These are phyloP conservation scores for Leucosporidium creatinivorum DNA, from an alignment of 768 basidiomycete species.

Conservation along the genomic window DNA sequence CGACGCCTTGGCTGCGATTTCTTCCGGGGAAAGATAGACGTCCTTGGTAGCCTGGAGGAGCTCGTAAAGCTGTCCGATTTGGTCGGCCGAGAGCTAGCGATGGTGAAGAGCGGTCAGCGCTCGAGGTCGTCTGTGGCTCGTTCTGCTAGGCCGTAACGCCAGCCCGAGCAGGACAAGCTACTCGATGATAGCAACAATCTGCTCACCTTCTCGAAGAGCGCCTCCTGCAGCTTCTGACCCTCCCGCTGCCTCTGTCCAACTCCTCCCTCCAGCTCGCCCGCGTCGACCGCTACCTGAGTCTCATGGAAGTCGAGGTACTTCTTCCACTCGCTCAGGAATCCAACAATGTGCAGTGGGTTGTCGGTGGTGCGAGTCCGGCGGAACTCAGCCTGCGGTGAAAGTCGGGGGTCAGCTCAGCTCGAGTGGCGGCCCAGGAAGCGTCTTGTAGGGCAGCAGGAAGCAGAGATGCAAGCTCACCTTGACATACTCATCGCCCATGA, in stretches of 20 bases:
- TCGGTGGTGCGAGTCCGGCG: conserved; percentile 66
- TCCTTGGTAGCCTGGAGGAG: conserved; percentile 85
- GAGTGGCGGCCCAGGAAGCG: neutral
- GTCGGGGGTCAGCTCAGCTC: conserved; percentile 14
- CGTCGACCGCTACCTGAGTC: neutral
- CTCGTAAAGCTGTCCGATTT: conserved; percentile 88
- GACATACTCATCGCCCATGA: conserved; percentile 75
- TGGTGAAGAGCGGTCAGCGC: conserved; percentile 6
- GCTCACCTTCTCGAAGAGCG: conserved; percentile 44
- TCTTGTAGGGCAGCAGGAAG: conserved; percentile 35
- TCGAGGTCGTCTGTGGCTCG: neutral
- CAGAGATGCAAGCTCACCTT: conserved; percentile 44
- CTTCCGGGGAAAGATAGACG: conserved; percentile 1
- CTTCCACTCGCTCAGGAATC: conserved; percentile 94
- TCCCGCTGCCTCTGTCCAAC: conserved; percentile 21
- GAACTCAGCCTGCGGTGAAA: conserved; percentile 60
- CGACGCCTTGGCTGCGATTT: no score
- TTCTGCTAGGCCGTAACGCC: neutral
- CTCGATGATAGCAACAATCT: conserved; percentile 7
- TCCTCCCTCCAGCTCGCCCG: neutral
- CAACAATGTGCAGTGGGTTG: conserved; percentile 86
- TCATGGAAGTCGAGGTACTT: conserved; percentile 68
- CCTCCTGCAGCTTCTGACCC: conserved; percentile 40
- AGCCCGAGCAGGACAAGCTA: neutral
- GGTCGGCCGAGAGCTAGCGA: conserved; percentile 73